These are phyloP conservation scores for Pythium aristosporum DNA, from an alignment of 352 stramenopile genomes.

Conservation along the genomic window DNA sequence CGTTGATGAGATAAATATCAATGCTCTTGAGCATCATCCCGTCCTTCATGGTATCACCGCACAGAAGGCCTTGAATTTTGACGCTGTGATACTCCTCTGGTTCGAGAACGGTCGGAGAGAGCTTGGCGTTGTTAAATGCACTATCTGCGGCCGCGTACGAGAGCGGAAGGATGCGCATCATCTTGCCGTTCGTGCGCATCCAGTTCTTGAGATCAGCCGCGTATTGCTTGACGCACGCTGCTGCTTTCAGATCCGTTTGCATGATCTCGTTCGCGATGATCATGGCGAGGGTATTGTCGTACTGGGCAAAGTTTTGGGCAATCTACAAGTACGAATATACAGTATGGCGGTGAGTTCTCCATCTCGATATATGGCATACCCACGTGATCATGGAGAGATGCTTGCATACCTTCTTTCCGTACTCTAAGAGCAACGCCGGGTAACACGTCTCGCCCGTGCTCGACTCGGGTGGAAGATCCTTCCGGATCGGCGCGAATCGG, in stretches of 20 bases:
- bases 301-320: conserved; percentile 86
- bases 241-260: conserved; percentile 72
- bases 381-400: not conserved
- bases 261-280: conserved; percentile 89
- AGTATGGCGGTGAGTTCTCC: too few species aligned
- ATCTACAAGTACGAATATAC: conserved; percentile 34
- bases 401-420: conserved; percentile 55
- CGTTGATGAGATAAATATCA: conserved; percentile 89
- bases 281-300: conserved; percentile 84
- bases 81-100: conserved; percentile 80
- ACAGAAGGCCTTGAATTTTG: conserved; percentile 84
- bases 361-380: not conserved
- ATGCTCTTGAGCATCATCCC: conserved; percentile 82
- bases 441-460: conserved; percentile 77
- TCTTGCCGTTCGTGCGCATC: conserved; percentile 86
- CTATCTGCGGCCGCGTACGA: conserved; percentile 82
- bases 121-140: conserved; percentile 48
- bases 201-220: conserved; percentile 84
- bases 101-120: conserved; percentile 34
- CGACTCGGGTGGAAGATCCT: conserved; percentile 40
- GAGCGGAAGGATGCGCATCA: conserved; percentile 74
- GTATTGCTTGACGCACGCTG: conserved; percentile 83
- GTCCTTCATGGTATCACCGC: conserved; percentile 80
- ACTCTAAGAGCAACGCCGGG: conserved; percentile 78
- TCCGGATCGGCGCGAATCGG: conserved; percentile 53